A percentile compares a stretch with the other conserved stretches of the same genome.
Evolutionary conservation across 169 alveolate genomes (phyloP).

Genomic region (Fabrea salina): DNA sequence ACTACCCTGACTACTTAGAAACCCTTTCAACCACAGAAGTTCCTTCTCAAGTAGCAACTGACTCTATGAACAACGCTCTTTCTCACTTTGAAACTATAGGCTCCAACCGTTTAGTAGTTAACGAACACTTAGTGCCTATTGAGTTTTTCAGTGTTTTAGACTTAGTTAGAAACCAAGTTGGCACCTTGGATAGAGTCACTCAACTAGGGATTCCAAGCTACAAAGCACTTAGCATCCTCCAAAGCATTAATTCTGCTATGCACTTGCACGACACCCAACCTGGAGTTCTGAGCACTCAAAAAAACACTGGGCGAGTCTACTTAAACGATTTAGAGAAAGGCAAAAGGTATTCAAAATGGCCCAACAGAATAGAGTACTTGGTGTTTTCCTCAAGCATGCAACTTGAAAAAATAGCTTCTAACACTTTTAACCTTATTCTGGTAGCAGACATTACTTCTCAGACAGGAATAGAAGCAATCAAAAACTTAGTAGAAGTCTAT

Average conservation of each 20-base stretch:
- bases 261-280: not conserved
- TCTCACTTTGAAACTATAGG: too few relatives aligned
- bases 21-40: not conserved
- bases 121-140: not conserved
- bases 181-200: not conserved
- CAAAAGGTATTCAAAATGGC: not conserved
- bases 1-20: not conserved
- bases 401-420: not conserved
- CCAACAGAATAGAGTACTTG: not conserved
- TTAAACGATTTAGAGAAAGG: slow-evolving; percentile 33
- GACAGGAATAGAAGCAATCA: not conserved
- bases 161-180: not conserved
- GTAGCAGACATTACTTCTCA: slow-evolving; percentile 13
- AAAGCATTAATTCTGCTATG: not conserved
- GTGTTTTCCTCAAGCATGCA: not conserved
- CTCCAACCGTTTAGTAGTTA: too few relatives aligned
- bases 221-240: not conserved
- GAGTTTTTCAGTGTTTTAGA: not conserved
- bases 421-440: slow-evolving; percentile 1
- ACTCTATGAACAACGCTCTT: too few relatives aligned
- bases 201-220: not conserved
- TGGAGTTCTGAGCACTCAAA: not conserved
- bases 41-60: too few relatives aligned
- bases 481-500: not conserved
- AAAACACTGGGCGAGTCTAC: slow-evolving; percentile 15